Conservation (phyloP, 257 asterid species). For the Penstemon barbatus region DNA sequence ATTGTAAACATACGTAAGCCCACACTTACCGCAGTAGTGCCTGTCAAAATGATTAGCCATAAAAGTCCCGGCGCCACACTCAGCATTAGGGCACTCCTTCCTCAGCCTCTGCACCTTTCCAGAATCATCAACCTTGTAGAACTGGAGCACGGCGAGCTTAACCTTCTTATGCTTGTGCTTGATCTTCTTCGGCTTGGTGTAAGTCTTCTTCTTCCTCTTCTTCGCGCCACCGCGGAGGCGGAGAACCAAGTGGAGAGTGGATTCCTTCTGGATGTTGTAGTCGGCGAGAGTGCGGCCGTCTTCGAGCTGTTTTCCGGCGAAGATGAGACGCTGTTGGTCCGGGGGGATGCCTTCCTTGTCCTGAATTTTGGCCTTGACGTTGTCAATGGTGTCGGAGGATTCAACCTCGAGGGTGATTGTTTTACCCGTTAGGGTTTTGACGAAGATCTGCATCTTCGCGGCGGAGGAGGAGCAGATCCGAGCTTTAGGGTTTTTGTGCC, state of each 20-base stretch:
- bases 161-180: slow-evolving; percentile 78
- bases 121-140: slow-evolving; percentile 68
- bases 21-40: slow-evolving; percentile 79
- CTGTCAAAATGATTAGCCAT: slow-evolving; percentile 76
- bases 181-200: slow-evolving; percentile 74
- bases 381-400: slow-evolving; percentile 61
- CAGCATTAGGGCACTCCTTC: slow-evolving; percentile 74
- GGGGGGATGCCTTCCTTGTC: slow-evolving; percentile 66
- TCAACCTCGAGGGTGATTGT: slow-evolving; percentile 63
- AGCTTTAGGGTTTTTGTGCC: slow-evolving; percentile 25
- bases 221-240: slow-evolving; percentile 77
- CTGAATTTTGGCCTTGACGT: slow-evolving; percentile 57
- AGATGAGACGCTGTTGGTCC: slow-evolving; percentile 59
- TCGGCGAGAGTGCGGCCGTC: slow-evolving; percentile 67
- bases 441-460: slow-evolving; percentile 76
- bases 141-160: slow-evolving; percentile 63
- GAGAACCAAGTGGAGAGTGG: slow-evolving; percentile 67
- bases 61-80: slow-evolving; percentile 71
- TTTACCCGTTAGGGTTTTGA: slow-evolving; percentile 76
- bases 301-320: slow-evolving; percentile 67
- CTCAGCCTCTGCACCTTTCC: slow-evolving; percentile 74
- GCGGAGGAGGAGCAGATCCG: slow-evolving; percentile 13
- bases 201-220: slow-evolving; percentile 80
- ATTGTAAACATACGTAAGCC: slow-evolving; percentile 68
- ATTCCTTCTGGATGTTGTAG: slow-evolving; percentile 69